Conservation (phyloP, 2,329 filamentous ascomycete genomes). For the Colletotrichum sp. region DNA sequence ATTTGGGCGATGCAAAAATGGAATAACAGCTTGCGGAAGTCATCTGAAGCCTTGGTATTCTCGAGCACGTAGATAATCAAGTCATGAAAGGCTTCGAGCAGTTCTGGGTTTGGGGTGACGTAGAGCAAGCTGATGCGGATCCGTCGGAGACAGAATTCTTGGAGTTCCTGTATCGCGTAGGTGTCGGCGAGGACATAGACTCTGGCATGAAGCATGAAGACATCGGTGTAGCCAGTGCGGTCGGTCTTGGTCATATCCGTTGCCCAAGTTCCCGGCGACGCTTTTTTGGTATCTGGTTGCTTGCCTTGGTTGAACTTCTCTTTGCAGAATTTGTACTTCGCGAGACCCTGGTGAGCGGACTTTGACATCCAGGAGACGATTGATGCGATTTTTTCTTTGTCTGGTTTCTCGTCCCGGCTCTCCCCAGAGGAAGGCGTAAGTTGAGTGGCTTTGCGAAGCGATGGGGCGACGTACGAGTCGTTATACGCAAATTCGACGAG, state of each 20-base stretch:
- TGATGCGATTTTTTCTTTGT: no score
- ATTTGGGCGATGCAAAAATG: background rate
- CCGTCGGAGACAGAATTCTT: background rate
- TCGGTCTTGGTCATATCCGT: background rate
- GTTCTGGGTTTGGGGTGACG: background rate
- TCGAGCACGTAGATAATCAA: background rate
- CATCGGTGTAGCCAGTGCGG: background rate
- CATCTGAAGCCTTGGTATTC: background rate
- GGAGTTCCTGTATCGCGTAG: background rate
- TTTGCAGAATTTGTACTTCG: background rate
- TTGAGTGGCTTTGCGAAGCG: background rate
- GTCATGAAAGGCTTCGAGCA: background rate
- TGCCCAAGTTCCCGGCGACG: no score
- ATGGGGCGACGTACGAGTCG: background rate
- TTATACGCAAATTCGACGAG: background rate
- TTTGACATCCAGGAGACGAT: background rate
- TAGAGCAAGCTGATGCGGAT: background rate
- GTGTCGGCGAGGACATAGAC: background rate
- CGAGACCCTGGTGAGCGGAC: no score
- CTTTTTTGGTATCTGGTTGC: accelerated
- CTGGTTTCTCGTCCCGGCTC: no score
- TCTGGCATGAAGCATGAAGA: background rate
- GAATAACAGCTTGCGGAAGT: background rate
- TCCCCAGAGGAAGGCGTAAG: no score
- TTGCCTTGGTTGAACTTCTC: background rate